Evolutionary conservation across 164 flowering plant species (phyloP).

Genomic region (Aristolochia californica): DNA sequence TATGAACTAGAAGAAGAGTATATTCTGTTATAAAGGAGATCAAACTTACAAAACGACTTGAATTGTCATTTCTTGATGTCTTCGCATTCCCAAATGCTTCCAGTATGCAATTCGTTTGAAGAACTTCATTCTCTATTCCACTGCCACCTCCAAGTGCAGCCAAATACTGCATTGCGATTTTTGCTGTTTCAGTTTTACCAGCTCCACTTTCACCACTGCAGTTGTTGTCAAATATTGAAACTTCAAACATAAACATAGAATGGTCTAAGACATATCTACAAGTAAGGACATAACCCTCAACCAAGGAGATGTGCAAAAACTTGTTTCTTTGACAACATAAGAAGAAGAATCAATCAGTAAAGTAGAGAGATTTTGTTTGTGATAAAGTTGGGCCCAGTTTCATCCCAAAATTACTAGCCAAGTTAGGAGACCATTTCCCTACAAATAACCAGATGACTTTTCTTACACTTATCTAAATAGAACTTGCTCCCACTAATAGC

Average conservation of each 20-base stretch:
- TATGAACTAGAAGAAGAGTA: neutral
- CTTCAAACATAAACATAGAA: neutral
- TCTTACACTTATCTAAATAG: no score
- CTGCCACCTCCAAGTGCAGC: conserved; percentile 58
- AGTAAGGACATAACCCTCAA: neutral
- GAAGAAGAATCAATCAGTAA: no score
- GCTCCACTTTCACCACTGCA: conserved; percentile 91
- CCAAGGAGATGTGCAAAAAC: neutral
- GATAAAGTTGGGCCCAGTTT: no score
- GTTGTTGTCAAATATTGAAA: conserved; percentile 3
- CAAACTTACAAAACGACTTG: conserved; percentile 63
- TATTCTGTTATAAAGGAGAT: neutral
- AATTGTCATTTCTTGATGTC: conserved; percentile 75
- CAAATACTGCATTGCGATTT: conserved; percentile 66
- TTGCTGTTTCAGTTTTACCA: conserved; percentile 90
- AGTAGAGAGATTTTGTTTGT: no score
- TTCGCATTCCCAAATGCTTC: conserved; percentile 99
- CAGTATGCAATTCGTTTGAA: conserved; percentile 51
- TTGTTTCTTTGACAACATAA: neutral
- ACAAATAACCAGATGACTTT: no score
- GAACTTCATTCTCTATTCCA: conserved; percentile 48
- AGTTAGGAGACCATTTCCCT: no score
- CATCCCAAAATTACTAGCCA: no score
- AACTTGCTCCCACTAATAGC: no score
- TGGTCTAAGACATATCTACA: neutral